These are phyloP conservation scores for Rhodotorula kratochvilovae DNA, from an alignment of 768 basidiomycete species.

Conservation along the genomic window DNA sequence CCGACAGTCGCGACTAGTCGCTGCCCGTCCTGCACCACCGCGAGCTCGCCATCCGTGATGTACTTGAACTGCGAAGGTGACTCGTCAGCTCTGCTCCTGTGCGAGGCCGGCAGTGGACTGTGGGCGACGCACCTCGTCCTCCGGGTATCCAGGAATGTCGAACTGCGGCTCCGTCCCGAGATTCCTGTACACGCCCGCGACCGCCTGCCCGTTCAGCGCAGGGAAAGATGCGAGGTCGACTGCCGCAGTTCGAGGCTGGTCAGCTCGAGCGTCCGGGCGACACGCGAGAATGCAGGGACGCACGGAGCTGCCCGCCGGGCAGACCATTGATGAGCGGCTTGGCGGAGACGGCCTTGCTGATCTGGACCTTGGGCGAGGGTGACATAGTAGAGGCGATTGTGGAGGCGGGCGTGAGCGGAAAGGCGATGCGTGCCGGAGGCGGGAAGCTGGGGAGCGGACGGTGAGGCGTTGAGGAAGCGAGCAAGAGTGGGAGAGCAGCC, in stretches of 20 bases:
- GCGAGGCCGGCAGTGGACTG: no score
- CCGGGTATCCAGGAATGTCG: not conserved
- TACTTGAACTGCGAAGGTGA: not conserved
- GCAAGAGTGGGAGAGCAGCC: no score
- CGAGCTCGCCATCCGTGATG: not conserved
- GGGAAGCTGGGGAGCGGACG: no score
- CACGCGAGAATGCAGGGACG: not conserved
- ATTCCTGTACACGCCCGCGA: not conserved
- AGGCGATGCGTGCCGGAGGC: no score
- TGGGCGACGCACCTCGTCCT: not conserved
- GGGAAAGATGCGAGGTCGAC: not conserved
- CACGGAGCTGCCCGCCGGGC: not conserved
- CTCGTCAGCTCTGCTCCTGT: not conserved
- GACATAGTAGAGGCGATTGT: not conserved
- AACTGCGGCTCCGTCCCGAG: not conserved
- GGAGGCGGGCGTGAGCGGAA: no score
- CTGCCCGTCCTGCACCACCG: not conserved
- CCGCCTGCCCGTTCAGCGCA: not conserved
- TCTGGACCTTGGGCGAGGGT: not conserved
- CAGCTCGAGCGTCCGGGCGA: not conserved
- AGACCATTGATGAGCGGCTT: not conserved
- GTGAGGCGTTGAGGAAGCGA: no score
- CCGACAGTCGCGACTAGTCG: not conserved
- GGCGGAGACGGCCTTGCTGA: not conserved
- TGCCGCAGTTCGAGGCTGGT: not conserved